These are phyloP conservation scores for Fusarium citri DNA, from an alignment of 2,329 filamentous ascomycete genomes.

Conservation along the genomic window DNA sequence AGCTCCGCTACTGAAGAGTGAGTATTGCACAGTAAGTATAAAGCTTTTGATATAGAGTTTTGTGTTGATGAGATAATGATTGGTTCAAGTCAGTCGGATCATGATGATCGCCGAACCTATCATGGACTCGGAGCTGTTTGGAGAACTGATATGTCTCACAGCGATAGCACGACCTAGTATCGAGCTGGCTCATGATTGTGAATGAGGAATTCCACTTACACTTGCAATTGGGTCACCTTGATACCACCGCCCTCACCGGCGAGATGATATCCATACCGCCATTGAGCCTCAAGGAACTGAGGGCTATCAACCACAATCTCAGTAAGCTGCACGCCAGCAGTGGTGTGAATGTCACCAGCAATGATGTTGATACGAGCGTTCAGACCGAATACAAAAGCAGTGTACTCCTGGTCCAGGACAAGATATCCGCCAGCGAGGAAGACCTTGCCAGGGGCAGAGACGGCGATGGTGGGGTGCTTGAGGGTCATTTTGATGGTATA, in stretches of 20 bases:
- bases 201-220: slow-evolving; percentile 66
- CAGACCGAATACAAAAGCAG: slow-evolving; percentile 77
- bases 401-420: slow-evolving; percentile 88
- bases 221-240: slow-evolving; percentile 80
- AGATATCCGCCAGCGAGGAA: slow-evolving; percentile 95
- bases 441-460: slow-evolving; percentile 96
- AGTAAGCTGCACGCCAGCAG: slow-evolving; percentile 70
- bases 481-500: slow-evolving; percentile 33
- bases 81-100: slow-evolving; percentile 3
- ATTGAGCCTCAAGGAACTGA: slow-evolving; percentile 87
- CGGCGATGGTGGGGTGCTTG: slow-evolving; percentile 61
- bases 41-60: neutral
- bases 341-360: slow-evolving; percentile 67
- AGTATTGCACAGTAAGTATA: slow-evolving; percentile 18
- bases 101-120: slow-evolving; percentile 9
- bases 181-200: too few relatives aligned
- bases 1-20: slow-evolving; percentile 55
- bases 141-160: neutral
- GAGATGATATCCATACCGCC: slow-evolving; percentile 85
- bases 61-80: neutral
- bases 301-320: slow-evolving; percentile 91
- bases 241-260: slow-evolving; percentile 81
- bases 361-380: slow-evolving; percentile 75
- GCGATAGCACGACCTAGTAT: neutral
- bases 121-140: neutral